Conservation (phyloP, 2,329 filamentous ascomycete genomes). For the Aspergillus ibericus region DNA sequence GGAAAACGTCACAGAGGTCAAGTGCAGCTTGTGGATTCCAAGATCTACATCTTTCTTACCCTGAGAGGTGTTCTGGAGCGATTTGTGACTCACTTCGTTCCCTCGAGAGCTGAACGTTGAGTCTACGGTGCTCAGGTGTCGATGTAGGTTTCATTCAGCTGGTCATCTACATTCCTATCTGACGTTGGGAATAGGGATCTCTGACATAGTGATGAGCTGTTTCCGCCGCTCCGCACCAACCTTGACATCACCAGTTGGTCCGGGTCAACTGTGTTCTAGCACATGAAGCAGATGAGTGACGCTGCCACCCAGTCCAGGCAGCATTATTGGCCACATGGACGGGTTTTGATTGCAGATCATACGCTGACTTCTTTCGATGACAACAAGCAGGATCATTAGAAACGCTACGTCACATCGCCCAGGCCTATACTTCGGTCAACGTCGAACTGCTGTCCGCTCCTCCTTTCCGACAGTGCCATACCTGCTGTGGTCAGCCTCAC, state of each 20-base stretch:
- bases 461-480: constrained; percentile 7
- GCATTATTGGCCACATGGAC: background rate
- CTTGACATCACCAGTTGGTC: constrained; percentile 8
- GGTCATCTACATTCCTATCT: background rate
- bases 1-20: background rate
- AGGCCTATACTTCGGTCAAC: constrained; percentile 7
- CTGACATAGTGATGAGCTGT: constrained; percentile 7
- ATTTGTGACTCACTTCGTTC: constrained; percentile 4
- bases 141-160: background rate
- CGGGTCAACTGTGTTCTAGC: constrained; percentile 8
- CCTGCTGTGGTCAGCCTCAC: constrained; percentile 5
- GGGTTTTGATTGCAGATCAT: constrained; percentile 7
- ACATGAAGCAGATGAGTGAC: constrained; percentile 7
- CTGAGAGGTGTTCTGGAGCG: constrained; percentile 2
- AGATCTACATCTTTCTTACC: background rate
- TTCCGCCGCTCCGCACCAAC: constrained; percentile 7
- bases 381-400: constrained; percentile 1
- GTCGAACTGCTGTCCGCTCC: constrained; percentile 5
- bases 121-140: constrained; percentile 5
- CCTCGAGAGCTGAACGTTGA: constrained; percentile 1
- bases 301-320: background rate
- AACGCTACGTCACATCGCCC: constrained; percentile 5
- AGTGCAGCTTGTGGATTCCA: background rate
- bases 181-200: background rate
- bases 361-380: constrained; percentile 1